phyloP scores from a whole-genome alignment of 2,329 filamentous ascomycete genomes.

The Aspergillus latus region DNA sequence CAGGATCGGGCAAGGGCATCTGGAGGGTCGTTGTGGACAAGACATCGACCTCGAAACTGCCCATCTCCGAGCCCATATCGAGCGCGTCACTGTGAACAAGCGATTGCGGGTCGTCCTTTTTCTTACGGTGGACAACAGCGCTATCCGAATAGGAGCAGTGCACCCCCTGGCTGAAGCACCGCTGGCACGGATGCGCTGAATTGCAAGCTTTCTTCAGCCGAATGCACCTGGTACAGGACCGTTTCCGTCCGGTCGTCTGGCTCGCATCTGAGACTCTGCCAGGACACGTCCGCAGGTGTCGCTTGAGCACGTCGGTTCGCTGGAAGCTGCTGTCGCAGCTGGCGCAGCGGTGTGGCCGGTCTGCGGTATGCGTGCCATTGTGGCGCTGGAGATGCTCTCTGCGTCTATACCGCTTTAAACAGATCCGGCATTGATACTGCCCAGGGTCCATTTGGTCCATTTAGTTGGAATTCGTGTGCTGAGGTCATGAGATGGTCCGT shows the following conservation, averaged over 20 bases:
- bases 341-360: constrained; percentile 35
- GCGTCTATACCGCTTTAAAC: constrained; percentile 39
- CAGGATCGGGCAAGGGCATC: background rate
- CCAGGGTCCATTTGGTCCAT: background rate
- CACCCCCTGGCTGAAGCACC: constrained; percentile 26
- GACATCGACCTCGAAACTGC: background rate
- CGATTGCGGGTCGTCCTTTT: background rate
- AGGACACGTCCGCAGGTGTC: constrained; percentile 37
- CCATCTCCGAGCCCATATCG: background rate
- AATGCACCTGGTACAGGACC: constrained; percentile 38
- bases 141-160: constrained; percentile 23
- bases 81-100: background rate
- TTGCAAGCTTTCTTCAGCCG: constrained; percentile 39
- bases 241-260: constrained; percentile 23
- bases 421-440: constrained; percentile 31
- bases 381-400: constrained; percentile 41
- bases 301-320: constrained; percentile 40
- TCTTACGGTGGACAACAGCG: background rate
- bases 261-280: constrained; percentile 13
- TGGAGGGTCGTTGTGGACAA: background rate
- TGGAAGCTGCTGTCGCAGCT: constrained; percentile 36
- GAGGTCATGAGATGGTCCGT: no score
- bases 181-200: constrained; percentile 32
- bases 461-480: no score
- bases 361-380: constrained; percentile 32